Base-by-base conservation (phyloP, 2,329 filamentous ascomycete species). In the Colletotrichum neosansevieriae region DNA sequence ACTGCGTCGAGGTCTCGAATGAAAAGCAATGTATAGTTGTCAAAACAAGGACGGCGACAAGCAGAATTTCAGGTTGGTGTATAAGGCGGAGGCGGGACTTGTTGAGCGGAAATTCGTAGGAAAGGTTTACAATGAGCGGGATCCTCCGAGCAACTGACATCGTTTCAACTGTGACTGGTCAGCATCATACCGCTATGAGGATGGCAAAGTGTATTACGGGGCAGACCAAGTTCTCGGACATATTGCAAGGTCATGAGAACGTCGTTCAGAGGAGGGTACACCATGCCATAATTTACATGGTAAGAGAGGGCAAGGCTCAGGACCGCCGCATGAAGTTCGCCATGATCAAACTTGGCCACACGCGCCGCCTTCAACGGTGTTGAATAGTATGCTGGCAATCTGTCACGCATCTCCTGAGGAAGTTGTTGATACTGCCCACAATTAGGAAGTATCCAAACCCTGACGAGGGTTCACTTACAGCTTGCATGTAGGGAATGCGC, bases 21-120 rank as follows among this genome's bases (percentile, higher is more conserved):
- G 95, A 93, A 73, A 93, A 94, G 19, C 92, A 83, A 2, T 97
- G 78, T 74, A 98, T 98, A 3, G 91, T 89, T 4, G 92, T 89
- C 13, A 97, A 84, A 2, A 97, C 82, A 3, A 97, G 78, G 3
- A 93, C 81, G 4, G 90, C 85, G 63, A 94, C 83, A 1, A 98
- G 80, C 49, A 92, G 87, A 6, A 92, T 82, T 74, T 98, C 96
- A 0, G 96, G 94, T 70, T 91, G 86, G 58, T 89, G 83, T 15
- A 90, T 79, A 9, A 86, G 79, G 29, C 83, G 79, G 67, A 83
- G 79, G 68, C 80, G 79, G 59, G 77, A 75, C 34, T 78, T 81
- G 4, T 81, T 79, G 6, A 84, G 81, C 1, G 86, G 85, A 70
- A 91, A 92, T 0, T 82, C 80, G 70, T 91, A 92, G 2, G 85